Evolutionary conservation across 2,329 filamentous ascomycete species (phyloP).

Genomic region (Berkeleyomyces basicola): DNA sequence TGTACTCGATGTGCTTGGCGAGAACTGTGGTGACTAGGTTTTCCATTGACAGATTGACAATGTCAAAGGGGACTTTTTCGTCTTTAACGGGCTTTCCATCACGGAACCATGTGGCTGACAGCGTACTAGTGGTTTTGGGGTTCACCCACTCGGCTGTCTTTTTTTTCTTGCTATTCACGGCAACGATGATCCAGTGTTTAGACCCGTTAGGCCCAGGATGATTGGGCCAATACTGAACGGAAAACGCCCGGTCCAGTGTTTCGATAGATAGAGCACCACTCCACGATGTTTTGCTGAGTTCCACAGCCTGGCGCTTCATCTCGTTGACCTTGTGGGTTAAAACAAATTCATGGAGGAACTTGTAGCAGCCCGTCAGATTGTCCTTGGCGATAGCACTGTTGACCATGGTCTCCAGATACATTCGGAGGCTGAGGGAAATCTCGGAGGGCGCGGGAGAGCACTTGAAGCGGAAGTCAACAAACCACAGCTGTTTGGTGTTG

Average conservation of each 20-base stretch:
- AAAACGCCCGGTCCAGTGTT: constrained; percentile 60
- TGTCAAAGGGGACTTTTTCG: constrained; percentile 49
- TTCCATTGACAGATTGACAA: constrained; percentile 54
- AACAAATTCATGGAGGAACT: constrained; percentile 72
- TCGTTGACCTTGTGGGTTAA: constrained; percentile 82
- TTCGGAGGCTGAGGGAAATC: constrained; percentile 46
- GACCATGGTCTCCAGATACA: constrained; percentile 50
- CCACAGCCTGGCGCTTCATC: constrained; percentile 58
- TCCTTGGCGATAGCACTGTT: constrained; percentile 55
- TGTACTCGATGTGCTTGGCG: constrained; percentile 54
- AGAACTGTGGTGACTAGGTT: constrained; percentile 56
- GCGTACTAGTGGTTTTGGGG: constrained; percentile 31
- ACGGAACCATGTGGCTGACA: constrained; percentile 67
- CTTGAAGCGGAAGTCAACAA: constrained; percentile 76
- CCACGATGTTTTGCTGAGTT: constrained; percentile 58
- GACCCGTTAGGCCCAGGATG: constrained; percentile 34
- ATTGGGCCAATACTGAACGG: constrained; percentile 80
- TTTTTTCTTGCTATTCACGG: constrained; percentile 51
- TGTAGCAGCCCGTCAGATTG: constrained; percentile 66
- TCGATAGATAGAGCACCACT: constrained; percentile 62
- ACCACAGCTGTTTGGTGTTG: constrained; percentile 71
- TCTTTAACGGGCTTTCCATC: constrained; percentile 60
- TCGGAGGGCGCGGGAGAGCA: constrained; percentile 53
- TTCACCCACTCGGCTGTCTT: constrained; percentile 26
- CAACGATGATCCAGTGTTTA: constrained; percentile 86